Evolutionary conservation across 768 basidiomycete species (phyloP), one percentile per base, ranked within the genome.

Genomic region (Lactarius deliciosus): DNA sequence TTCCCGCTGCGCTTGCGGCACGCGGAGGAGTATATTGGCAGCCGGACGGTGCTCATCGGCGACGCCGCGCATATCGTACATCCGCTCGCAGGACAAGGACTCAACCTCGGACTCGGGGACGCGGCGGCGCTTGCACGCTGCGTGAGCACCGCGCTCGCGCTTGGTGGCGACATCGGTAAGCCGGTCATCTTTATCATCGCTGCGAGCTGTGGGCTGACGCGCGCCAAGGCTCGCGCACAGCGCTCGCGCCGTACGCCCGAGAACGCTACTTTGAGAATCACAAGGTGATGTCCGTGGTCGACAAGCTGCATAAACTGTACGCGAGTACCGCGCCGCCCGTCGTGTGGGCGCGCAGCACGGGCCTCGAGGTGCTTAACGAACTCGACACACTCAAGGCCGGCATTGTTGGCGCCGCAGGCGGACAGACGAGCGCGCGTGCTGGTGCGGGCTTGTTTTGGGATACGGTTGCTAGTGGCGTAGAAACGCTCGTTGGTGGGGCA

Each of bases 21-120:
- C 70, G 90, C 92, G 1, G 92, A 95, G 43, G 76, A 83, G 0
- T 98, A 99, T 76, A 79, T 96, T 54, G 94, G 95, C 18, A 88
- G 88, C 73, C 84, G 96, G 5, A 96, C 92, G 0, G 95, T 89
- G 2, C 86, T 98, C 9, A 85, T 98, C 1, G 97, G 97, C 2
- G 97, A 99, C 76, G 96, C 96, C 1, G 97, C 96, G 20, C 97
- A 98, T 73, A 93, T 92, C 0, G 81, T 94, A 1, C 96, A 98
- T 74, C 96, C 97, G 1, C 85, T 98, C 32, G 96, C 96, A 0
- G 97, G 97, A 2, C 96, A 98, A 75, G 97, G 96, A 0, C 81
- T 98, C 50, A 98, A 99, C 75, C 79, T 96, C 74, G 97, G 96
- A n/a, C 79, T 99, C 34, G 89, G 81, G 1, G 96, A 99, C 74